phyloP scores from a whole-genome alignment of 805 yeast species.

The Metschnikowia baotianmanensis region DNA sequence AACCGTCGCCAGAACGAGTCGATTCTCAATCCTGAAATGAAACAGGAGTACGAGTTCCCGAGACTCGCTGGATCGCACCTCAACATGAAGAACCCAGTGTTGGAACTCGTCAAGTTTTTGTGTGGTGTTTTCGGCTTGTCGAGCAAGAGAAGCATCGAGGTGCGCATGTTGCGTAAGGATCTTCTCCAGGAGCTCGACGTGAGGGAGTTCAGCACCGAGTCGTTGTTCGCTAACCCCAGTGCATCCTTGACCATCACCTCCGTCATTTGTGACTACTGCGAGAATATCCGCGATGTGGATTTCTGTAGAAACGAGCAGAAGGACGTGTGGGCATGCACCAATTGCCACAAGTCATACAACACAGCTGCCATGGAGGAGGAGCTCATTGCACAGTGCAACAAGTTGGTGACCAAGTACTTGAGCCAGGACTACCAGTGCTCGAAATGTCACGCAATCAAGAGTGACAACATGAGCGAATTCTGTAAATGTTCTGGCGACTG shows the following conservation, averaged over 20 bases:
- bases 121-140: conserved; percentile 73
- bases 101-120: conserved; percentile 75
- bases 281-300: conserved; percentile 71
- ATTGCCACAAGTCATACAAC: conserved; percentile 64
- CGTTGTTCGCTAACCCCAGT: conserved; percentile 72
- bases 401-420: conserved; percentile 56
- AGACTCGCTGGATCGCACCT: conserved; percentile 70
- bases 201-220: conserved; percentile 78
- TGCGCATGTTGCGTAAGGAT: conserved; percentile 70
- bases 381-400: conserved; percentile 62
- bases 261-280: conserved; percentile 79
- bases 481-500: conserved; percentile 91
- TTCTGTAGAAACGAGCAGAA: conserved; percentile 65
- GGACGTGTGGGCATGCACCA: conserved; percentile 58
- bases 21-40: conserved; percentile 61
- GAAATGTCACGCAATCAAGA: conserved; percentile 69
- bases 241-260: conserved; percentile 63
- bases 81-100: conserved; percentile 61
- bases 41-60: conserved; percentile 70
- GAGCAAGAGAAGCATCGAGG: conserved; percentile 63
- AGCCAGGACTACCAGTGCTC: conserved; percentile 79
- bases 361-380: conserved; percentile 75
- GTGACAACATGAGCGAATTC: conserved; percentile 64
- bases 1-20: conserved; percentile 70
- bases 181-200: conserved; percentile 71